Evolutionary conservation across 106 monocot species (phyloP), one percentile per base, ranked within the genome.

Genomic region (Alisma plantagoaquatica): DNA sequence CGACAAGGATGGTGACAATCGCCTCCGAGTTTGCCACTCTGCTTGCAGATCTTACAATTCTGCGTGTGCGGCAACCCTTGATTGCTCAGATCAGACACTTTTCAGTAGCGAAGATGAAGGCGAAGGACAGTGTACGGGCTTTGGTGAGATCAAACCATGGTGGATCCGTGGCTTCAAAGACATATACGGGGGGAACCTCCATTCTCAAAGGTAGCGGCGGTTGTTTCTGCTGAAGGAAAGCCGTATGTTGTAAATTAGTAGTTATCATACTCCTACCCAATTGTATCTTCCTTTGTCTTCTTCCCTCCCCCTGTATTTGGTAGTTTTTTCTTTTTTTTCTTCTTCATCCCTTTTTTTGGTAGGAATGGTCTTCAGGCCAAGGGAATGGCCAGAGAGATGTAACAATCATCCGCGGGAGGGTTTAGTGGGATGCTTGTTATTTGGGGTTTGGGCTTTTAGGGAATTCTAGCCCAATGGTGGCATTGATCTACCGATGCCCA

Each of bases 21-120:
- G 98, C 47, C 81, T 99, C 35, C 64, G 98, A 15, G 98, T 99
- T 16, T 99, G 98, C 60, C 78, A 99, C 67, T 90, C 98, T 59
- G 98, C 98, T 2, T 99, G 98, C 35, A 49, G 57, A 15, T 82
- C 85, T 1, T 99, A 99, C 43, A 99, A 99, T 46, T 49, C 53
- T 1, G 98, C 98, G 8, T 99, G 98, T 35, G 79, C 82, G 8
- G 90, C 98, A 15, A 57, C 70, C 24, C 81, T 99, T 4, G 98
- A 99, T 62, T 99, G 98, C 71, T 90, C 98, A 0, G 98, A 99
- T 57, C 90, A 82, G 50, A 99, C 98, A 12, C 72, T 99, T 10
- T 99, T 99, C 62, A 90, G 98, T 61, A 82, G 71, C 10, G 77
- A 90, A 60, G 98, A 98, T 29, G 84, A 93, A 61, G 79, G 76